Base-by-base conservation (phyloP, 164 flowering plant genomes). In the Nelumbo lutea region DNA sequence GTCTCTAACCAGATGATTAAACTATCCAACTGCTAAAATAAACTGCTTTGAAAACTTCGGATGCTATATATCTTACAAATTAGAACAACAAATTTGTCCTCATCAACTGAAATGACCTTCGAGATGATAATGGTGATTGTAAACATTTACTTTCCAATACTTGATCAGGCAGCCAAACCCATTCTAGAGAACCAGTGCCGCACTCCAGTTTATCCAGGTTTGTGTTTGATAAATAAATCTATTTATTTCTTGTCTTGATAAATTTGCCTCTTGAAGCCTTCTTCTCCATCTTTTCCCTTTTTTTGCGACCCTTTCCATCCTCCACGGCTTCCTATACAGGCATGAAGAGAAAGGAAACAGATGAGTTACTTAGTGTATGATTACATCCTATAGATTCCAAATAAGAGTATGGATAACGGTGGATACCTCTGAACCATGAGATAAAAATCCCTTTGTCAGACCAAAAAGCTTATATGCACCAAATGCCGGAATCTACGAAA, bases 221-320 rank as follows among this genome's bases (percentile, higher is more conserved):
- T 1, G 11, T 11, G 14, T 11, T 13, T 53, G 15, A 11, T 3
- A 11, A 53, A 15, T 15, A 53, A 62, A 55, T 10, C 70, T 73
- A 85, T 69, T 79, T 79, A 38, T 61, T 81, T 74, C 91, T 87
- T 48, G 91, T 75, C 72, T 84, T 91, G 14, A 80, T 78, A 68
- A 90, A 77, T 80, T 90, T 88, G 69, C 65, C 73, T 76, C 91
- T 83, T 52, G 97, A 82, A 56, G 98, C 97, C 73, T 79, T 90
- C 86, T 81, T 91, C 83, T 94, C 98, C 93, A 91, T 81, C 81
- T 89, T 94, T 75, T 94, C 96, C 78, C 97, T 81, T 75, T 90
- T 94, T 85, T 86, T 94, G 9, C 97, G 89, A 57, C 86, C 86
- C 75, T 90, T 91, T 64, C 88, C 98, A 75, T 94, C 98, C 79